Conservation (phyloP, 2,329 filamentous ascomycete genomes). For the Teratosphaeria nubilosa region DNA sequence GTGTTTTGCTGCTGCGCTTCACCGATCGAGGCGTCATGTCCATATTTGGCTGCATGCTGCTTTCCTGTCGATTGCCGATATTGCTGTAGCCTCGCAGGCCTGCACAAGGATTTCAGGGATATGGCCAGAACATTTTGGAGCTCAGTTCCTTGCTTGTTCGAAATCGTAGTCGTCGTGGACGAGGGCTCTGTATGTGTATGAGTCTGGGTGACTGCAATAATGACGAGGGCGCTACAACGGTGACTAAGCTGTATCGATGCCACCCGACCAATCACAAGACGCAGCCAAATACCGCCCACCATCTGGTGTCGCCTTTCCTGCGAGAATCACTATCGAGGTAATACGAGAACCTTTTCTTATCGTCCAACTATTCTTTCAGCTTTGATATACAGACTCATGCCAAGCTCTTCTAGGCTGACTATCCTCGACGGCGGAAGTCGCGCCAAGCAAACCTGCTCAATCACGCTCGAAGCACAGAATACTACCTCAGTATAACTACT, state of each 20-base stretch:
- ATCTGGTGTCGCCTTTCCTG: background rate
- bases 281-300: too few relatives aligned
- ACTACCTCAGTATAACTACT: slow-evolving; percentile 1
- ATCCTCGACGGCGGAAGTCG: background rate
- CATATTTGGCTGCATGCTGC: background rate
- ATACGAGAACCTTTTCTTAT: background rate
- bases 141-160: background rate
- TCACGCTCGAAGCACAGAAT: background rate
- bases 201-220: background rate
- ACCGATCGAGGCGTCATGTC: background rate
- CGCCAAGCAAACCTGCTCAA: background rate
- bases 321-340: too few relatives aligned
- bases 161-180: background rate
- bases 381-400: background rate
- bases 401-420: background rate
- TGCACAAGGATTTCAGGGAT: slow-evolving; percentile 29
- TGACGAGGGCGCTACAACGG: background rate
- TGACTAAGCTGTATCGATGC: background rate
- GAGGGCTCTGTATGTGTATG: too few relatives aligned
- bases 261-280: background rate
- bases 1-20: background rate
- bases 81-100: background rate
- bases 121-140: slow-evolving; percentile 37
- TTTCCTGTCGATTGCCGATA: background rate
- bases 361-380: too few relatives aligned